Conservation (phyloP, 768 basidiomycete species). For the Hemileccinum impolitum region DNA sequence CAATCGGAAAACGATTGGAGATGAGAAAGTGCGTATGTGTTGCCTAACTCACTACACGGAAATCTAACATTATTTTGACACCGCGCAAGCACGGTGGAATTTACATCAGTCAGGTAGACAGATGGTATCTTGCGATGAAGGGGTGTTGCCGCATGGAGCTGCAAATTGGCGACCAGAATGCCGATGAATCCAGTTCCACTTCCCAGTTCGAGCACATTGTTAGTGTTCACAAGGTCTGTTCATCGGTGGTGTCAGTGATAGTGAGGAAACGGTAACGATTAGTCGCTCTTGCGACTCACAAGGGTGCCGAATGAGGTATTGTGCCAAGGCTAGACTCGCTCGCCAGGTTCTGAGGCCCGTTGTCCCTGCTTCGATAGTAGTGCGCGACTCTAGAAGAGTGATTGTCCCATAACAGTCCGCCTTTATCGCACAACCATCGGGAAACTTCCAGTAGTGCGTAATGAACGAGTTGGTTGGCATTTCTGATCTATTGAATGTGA, state of each 20-base stretch:
- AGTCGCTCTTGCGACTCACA: slow-evolving; percentile 36
- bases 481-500: slow-evolving; percentile 18
- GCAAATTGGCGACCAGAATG: slow-evolving; percentile 55
- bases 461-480: slow-evolving; percentile 47
- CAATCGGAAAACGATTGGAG: background rate
- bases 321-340: slow-evolving; percentile 63
- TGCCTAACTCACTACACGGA: slow-evolving; percentile 57
- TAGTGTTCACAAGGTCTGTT: slow-evolving; percentile 18
- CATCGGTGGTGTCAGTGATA: background rate
- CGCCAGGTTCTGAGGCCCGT: slow-evolving; percentile 81
- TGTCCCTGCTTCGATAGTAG: slow-evolving; percentile 70
- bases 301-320: slow-evolving; percentile 55
- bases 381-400: slow-evolving; percentile 72
- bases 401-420: slow-evolving; percentile 35
- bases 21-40: background rate
- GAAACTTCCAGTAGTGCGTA: slow-evolving; percentile 59
- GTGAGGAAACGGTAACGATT: background rate
- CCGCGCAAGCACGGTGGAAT: slow-evolving; percentile 57
- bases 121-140: slow-evolving; percentile 8
- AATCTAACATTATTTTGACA: slow-evolving; percentile 60
- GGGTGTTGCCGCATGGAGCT: slow-evolving; percentile 27
- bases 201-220: slow-evolving; percentile 68
- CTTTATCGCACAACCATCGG: background rate
- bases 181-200: slow-evolving; percentile 78
- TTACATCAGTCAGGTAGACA: slow-evolving; percentile 61